Evolutionary conservation across 805 yeast species (phyloP), one percentile per base, ranked within the genome.

Genomic region (Suhomyces sp.): DNA sequence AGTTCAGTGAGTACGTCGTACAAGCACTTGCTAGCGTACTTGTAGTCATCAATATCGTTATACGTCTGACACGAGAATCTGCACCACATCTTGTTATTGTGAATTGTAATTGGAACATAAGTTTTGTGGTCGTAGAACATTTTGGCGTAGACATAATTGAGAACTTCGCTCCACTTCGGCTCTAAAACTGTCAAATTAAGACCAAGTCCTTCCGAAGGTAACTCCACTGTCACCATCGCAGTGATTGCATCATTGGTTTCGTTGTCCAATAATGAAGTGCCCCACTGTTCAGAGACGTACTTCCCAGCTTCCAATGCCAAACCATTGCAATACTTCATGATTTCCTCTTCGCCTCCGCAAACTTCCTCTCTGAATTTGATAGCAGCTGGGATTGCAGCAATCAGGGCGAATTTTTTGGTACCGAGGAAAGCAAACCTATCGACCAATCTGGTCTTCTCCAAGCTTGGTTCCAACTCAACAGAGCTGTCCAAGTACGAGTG

Each of bases 1-100:
- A 49, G 48, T 5, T 23, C 41, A 46, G 44, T 46, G 31, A 54
- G 50, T 8, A 45, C 68, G 15, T 69, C 60, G 24, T 69, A 60
- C 31, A 83, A 60, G 2, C 67, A 67, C 17, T 72, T 69, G 24
- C 79, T 72, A 4, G 83, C 86, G 47, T 68, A 64, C 29, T 71
- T 69, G 63, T 74, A 85, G 59, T 86, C 91, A 5, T 69, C 69
- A 13, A 79, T 57, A 46, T 83, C 87, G 55, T 82, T 79, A 64
- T 84, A 86, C 7, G 84, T 67, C 60, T 84, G 87, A 24, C 84
- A 84, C 51, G 86, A 78, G 56, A 84, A 80, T 55, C 93, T 75
- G 15, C 46, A 46, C 35, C 52, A 57, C n/a, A 57, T 17, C 40
- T 60, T 58, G 6, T 58, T 63, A 48, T 76, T 69, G 60, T 81